These are phyloP conservation scores for Panaeolus papilionaceus DNA, from an alignment of 768 basidiomycete genomes.

Conservation along the genomic window DNA sequence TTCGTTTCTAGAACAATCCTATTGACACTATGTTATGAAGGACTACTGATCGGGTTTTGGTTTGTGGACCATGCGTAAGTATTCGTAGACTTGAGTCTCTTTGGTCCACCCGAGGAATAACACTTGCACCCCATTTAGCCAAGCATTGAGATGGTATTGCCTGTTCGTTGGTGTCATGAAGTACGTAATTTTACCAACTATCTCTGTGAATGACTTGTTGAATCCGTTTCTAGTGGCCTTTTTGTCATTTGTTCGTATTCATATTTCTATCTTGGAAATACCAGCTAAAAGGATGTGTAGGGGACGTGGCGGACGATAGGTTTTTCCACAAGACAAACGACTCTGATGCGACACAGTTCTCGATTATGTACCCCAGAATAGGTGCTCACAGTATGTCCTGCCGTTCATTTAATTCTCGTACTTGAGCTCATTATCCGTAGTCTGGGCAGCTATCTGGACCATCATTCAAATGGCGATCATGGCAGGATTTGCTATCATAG, in stretches of 20 bases:
- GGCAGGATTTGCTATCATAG: constrained; percentile 80
- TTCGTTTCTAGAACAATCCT: constrained; percentile 72
- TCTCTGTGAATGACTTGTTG: constrained; percentile 11
- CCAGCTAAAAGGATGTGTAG: constrained; percentile 43
- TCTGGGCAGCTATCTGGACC: constrained; percentile 90
- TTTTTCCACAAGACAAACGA: constrained; percentile 96
- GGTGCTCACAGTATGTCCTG: constrained; percentile 69
- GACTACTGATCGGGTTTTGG: constrained; percentile 90
- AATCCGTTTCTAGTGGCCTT: constrained; percentile 57
- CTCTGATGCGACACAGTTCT: constrained; percentile 91
- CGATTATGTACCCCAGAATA: constrained; percentile 72
- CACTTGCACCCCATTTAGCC: constrained; percentile 45
- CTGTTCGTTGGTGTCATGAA: constrained; percentile 87
- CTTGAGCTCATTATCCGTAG: constrained; percentile 41
- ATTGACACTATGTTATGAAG: constrained; percentile 84
- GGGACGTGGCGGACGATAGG: constrained; percentile 94
- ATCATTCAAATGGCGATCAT: constrained; percentile 77
- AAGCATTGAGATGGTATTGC: constrained; percentile 85
- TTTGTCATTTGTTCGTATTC: constrained; percentile 81
- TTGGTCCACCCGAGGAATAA: constrained; percentile 13
- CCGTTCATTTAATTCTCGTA: neutral
- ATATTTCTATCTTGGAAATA: constrained; percentile 11
- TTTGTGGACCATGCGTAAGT: constrained; percentile 91
- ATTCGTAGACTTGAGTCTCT: neutral
- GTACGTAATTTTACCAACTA: constrained; percentile 46